These are phyloP conservation scores for Tuber calosporum DNA, from an alignment of 495 filamentous ascomycete genomes.

Conservation along the genomic window DNA sequence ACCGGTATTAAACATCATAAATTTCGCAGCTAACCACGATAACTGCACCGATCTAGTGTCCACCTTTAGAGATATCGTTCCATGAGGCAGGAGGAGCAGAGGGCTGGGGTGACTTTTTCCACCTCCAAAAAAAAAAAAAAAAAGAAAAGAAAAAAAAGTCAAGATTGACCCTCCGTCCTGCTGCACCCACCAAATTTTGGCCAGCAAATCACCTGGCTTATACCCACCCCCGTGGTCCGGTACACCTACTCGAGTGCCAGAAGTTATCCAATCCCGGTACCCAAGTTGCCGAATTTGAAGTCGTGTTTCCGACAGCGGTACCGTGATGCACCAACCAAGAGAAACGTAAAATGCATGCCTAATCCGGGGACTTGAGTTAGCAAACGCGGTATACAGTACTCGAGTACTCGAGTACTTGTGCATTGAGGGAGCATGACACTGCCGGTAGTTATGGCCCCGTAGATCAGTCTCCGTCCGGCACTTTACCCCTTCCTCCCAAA, in stretches of 20 bases:
- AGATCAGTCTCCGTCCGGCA: background rate
- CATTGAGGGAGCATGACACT: no score
- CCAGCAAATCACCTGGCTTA: background rate
- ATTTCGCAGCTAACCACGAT: no score
- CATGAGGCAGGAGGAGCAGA: background rate
- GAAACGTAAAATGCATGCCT: background rate
- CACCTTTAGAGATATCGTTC: no score
- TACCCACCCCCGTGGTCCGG: background rate
- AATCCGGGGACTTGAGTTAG: background rate
- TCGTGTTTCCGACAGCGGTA: background rate
- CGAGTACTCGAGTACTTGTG: no score
- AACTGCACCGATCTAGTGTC: no score
- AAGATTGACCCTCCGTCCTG: background rate
- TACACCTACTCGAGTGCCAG: no score
- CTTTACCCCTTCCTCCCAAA: background rate
- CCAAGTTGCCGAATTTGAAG: background rate
- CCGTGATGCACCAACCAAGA: background rate
- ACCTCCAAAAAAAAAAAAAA: background rate
- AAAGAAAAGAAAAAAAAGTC: background rate
- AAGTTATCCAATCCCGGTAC: background rate
- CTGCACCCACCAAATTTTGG: background rate
- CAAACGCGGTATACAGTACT: background rate
- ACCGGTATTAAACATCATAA: no score
- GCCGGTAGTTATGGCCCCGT: no score
- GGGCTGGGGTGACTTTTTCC: background rate